Evolutionary conservation across 2,329 filamentous ascomycete species (phyloP).

Genomic region (Penicillium thymicola): DNA sequence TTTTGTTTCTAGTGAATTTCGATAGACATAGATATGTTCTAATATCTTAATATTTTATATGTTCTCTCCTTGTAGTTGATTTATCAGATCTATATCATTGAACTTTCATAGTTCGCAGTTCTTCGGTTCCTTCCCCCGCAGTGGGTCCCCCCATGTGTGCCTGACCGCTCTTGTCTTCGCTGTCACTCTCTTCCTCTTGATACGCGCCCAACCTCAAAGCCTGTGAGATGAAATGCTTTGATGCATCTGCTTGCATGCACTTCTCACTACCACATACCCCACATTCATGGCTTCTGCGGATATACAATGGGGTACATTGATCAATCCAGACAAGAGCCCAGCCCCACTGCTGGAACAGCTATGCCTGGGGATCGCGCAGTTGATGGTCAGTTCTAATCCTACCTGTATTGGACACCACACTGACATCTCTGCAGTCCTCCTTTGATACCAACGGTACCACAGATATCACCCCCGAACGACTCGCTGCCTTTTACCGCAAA

Average conservation of each 20-base stretch:
- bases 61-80: not conserved
- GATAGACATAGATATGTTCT: too few species aligned
- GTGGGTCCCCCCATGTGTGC: slow-evolving; percentile 22
- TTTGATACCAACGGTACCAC: slow-evolving; percentile 34
- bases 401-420: not conserved
- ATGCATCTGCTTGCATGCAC: slow-evolving; percentile 6
- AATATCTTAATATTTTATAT: too few species aligned
- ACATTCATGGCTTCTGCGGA: slow-evolving; percentile 31
- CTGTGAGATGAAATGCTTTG: slow-evolving; percentile 11
- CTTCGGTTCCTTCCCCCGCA: slow-evolving; percentile 15
- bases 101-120: not conserved
- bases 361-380: slow-evolving; percentile 63
- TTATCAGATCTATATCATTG: too few species aligned
- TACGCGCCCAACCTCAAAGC: slow-evolving; percentile 3
- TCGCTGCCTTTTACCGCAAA: slow-evolving; percentile 72
- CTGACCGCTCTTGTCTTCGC: slow-evolving; percentile 20
- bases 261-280: not conserved
- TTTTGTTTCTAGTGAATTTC: too few species aligned
- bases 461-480: slow-evolving; percentile 60
- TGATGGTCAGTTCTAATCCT: slow-evolving; percentile 59
- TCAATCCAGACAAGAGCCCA: slow-evolving; percentile 64
- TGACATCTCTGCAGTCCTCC: slow-evolving; percentile 20
- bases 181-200: not conserved
- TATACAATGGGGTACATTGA: slow-evolving; percentile 60
- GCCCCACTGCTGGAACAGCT: slow-evolving; percentile 66